These are phyloP conservation scores for Irpex rosettiformis DNA, from an alignment of 1,284 basidiomycete species.

Conservation along the genomic window DNA sequence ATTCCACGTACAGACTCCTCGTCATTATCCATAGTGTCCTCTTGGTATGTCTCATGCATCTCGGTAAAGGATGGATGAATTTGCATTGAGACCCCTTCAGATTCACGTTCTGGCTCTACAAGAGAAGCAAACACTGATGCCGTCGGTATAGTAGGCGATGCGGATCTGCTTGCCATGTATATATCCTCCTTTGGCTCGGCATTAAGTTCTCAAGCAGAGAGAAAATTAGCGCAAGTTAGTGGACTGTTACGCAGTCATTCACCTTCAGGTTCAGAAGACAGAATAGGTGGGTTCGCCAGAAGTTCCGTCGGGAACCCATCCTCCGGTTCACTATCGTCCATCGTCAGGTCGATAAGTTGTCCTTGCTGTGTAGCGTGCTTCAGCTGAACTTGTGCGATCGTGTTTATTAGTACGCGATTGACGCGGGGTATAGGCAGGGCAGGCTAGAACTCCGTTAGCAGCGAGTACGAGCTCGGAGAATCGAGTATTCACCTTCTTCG, in stretches of 20 bases:
- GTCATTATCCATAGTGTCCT: not conserved
- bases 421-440: not conserved
- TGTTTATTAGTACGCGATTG: not conserved
- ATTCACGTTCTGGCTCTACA: not conserved
- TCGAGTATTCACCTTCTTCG: not conserved
- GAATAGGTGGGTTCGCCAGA: too few species aligned
- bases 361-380: not conserved
- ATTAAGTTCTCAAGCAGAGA: not conserved
- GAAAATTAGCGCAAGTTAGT: too few species aligned
- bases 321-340: conserved; percentile 1
- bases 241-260: too few species aligned
- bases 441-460: not conserved
- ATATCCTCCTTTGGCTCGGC: not conserved
- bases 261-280: too few species aligned
- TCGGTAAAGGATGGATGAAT: not conserved
- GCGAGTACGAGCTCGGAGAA: not conserved
- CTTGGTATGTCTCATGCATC: not conserved
- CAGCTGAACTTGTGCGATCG: not conserved
- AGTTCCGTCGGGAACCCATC: too few species aligned
- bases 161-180: not conserved
- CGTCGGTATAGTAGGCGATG: not conserved
- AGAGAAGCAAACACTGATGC: not conserved
- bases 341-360: conserved; percentile 7
- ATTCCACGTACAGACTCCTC: not conserved
- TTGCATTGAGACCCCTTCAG: not conserved